Percentiles rank a stretch among this genome's conserved stretches.
These are phyloP conservation scores for Entonaema liquescens DNA, from an alignment of 495 filamentous ascomycete genomes.

Conservation along the genomic window DNA sequence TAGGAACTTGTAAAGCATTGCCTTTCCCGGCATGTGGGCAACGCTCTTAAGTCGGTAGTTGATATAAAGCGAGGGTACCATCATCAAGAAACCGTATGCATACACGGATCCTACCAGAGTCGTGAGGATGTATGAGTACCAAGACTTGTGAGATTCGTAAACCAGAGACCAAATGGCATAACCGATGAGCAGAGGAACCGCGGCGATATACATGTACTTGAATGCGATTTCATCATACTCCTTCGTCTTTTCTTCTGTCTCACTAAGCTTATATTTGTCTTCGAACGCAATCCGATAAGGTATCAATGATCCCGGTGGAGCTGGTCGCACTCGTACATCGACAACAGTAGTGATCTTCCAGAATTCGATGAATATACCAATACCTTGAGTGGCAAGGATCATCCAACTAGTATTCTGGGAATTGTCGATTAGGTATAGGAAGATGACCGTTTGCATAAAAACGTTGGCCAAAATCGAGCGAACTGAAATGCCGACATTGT, in stretches of 20 bases:
- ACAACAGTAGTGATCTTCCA: constrained; percentile 99
- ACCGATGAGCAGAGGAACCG: constrained; percentile 85
- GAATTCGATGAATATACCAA: constrained; percentile 92
- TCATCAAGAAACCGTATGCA: constrained; percentile 98
- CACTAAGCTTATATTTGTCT: constrained; percentile 94
- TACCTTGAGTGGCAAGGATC: constrained; percentile 92
- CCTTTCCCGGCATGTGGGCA: constrained; percentile 94
- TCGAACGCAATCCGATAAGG: constrained; percentile 90
- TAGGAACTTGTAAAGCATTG: constrained; percentile 97
- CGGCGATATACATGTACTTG: constrained; percentile 91
- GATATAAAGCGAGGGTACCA: constrained; percentile 97
- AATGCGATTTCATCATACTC: constrained; percentile 98
- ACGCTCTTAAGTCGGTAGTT: constrained; percentile 97
- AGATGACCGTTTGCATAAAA: constrained; percentile 96
- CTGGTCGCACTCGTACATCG: constrained; percentile 81
- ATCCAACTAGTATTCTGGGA: constrained; percentile 98
- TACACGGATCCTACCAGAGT: constrained; percentile 96
- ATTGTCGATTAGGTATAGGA: constrained; percentile 98
- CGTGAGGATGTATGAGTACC: constrained; percentile 91
- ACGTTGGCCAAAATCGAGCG: constrained; percentile 97
- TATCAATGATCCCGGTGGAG: constrained; percentile 71
- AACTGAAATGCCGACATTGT: constrained; percentile 93
- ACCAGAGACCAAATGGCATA: constrained; percentile 90
- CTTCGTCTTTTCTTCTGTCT: constrained; percentile 96
- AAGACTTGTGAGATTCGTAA: constrained; percentile 96